A percentile compares a stretch with the other conserved stretches of the same genome.
These are phyloP conservation scores for Claviceps pazoutovae DNA, from an alignment of 2,329 filamentous ascomycete species.

Conservation along the genomic window DNA sequence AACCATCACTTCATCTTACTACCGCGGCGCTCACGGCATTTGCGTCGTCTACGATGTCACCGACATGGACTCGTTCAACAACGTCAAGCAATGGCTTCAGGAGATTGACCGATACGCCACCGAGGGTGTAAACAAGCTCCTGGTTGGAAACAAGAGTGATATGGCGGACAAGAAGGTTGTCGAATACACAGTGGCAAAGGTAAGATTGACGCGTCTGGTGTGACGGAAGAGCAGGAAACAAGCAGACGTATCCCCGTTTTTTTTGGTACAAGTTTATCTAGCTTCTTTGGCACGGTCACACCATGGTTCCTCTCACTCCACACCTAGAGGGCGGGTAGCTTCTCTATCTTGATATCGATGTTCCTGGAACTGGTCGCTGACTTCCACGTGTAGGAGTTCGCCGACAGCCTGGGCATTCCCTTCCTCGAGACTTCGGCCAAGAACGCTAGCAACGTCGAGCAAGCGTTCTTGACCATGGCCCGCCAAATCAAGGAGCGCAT, in stretches of 20 bases:
- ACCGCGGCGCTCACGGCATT: conserved; percentile 96
- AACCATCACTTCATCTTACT: conserved; percentile 99
- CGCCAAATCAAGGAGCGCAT: conserved; percentile 99
- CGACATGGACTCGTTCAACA: conserved; percentile 99
- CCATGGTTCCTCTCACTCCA: too few species aligned
- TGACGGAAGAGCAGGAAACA: neutral
- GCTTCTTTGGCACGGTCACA: neutral
- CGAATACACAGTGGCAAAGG: conserved; percentile 98
- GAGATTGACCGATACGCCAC: conserved; percentile 99
- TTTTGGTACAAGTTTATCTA: neutral
- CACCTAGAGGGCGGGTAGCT: neutral
- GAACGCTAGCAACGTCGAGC: conserved; percentile 98
- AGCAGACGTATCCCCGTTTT: neutral
- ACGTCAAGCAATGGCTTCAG: conserved; percentile 99
- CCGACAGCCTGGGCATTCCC: conserved; percentile 94
- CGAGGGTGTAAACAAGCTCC: conserved; percentile 97
- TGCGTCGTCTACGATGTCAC: conserved; percentile 99
- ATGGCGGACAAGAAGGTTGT: conserved; percentile 99
- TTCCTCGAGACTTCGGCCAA: conserved; percentile 99
- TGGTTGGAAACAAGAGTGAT: conserved; percentile 99
- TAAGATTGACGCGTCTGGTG: conserved; percentile 29
- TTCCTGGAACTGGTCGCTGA: conserved; percentile 8
- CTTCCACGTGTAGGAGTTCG: conserved; percentile 61
- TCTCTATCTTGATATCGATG: neutral
- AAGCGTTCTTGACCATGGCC: conserved; percentile 99